phyloP scores from a whole-genome alignment of 805 yeast species.

The Dipodascus albidus region DNA sequence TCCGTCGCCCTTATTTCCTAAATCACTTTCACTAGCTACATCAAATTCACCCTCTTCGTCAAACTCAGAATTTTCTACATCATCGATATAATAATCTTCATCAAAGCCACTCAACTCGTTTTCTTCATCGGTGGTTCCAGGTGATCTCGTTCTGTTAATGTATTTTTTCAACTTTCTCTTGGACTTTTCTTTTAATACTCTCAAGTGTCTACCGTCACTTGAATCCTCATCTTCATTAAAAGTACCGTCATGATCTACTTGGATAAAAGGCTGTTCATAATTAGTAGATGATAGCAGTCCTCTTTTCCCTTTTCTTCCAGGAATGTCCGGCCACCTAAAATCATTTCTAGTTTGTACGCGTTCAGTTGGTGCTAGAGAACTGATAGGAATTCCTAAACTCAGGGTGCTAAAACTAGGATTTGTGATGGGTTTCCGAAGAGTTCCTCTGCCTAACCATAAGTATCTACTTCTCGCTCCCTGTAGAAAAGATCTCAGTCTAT shows the following conservation, averaged over 20 bases:
- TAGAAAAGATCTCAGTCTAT: constrained; percentile 20
- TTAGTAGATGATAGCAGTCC: constrained; percentile 10
- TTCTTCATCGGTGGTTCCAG: background rate
- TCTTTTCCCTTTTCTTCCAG: constrained; percentile 15
- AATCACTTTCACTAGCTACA: background rate
- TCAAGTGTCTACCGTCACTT: background rate
- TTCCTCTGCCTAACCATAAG: constrained; percentile 42
- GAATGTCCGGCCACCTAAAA: constrained; percentile 9
- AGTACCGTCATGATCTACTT: constrained; percentile 3
- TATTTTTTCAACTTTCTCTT: background rate
- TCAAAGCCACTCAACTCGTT: background rate
- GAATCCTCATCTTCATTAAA: background rate
- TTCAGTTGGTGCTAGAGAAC: constrained; percentile 10
- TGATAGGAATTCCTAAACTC: constrained; percentile 12
- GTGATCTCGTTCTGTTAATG: background rate
- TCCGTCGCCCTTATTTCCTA: background rate
- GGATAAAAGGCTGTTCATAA: constrained; percentile 11
- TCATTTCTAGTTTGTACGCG: background rate
- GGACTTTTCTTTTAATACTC: background rate
- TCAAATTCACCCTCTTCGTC: background rate
- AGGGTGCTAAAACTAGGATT: constrained; percentile 16
- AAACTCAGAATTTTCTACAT: background rate
- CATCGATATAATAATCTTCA: background rate
- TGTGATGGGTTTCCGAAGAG: constrained; percentile 21
- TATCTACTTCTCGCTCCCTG: constrained; percentile 26